Conservation (phyloP, 2,329 filamentous ascomycete genomes). For the Aspergillus pseudoterreus region DNA sequence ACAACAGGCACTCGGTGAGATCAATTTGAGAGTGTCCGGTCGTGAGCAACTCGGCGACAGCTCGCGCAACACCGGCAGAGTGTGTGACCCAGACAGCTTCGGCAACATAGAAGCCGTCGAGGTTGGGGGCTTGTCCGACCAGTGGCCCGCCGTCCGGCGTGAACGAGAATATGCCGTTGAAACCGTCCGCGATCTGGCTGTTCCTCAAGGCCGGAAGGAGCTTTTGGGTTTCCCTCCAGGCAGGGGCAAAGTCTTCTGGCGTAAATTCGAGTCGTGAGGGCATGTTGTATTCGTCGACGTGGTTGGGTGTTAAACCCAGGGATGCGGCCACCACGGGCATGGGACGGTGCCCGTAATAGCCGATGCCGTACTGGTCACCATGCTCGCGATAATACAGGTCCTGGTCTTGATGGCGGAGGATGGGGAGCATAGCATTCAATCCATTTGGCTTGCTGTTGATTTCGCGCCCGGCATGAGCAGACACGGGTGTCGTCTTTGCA, state of each 20-base stretch:
- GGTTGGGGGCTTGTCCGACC: constrained; percentile 54
- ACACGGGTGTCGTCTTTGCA: constrained; percentile 57
- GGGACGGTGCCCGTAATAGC: constrained; percentile 61
- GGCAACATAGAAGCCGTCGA: constrained; percentile 62
- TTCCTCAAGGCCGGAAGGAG: constrained; percentile 53
- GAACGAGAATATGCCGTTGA: constrained; percentile 65
- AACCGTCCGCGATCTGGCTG: constrained; percentile 55
- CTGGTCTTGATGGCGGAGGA: constrained; percentile 60
- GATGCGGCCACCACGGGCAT: constrained; percentile 57
- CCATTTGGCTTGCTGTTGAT: constrained; percentile 45
- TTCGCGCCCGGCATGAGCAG: constrained; percentile 38
- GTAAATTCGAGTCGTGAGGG: constrained; percentile 61
- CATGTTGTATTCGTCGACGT: constrained; percentile 60
- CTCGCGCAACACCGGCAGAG: constrained; percentile 60
- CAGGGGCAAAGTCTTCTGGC: constrained; percentile 56
- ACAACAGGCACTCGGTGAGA: constrained; percentile 56
- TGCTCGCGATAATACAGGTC: constrained; percentile 65
- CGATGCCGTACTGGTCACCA: constrained; percentile 60
- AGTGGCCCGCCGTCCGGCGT: constrained; percentile 62
- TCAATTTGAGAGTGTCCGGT: constrained; percentile 55
- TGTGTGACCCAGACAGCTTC: constrained; percentile 67
- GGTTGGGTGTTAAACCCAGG: constrained; percentile 50
- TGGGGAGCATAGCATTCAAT: constrained; percentile 50
- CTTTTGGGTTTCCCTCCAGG: constrained; percentile 55
- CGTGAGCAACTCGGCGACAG: constrained; percentile 57